These are phyloP conservation scores for Hyphopichia pseudoburtonii DNA, from an alignment of 1,139 yeast genomes.

Conservation along the genomic window DNA sequence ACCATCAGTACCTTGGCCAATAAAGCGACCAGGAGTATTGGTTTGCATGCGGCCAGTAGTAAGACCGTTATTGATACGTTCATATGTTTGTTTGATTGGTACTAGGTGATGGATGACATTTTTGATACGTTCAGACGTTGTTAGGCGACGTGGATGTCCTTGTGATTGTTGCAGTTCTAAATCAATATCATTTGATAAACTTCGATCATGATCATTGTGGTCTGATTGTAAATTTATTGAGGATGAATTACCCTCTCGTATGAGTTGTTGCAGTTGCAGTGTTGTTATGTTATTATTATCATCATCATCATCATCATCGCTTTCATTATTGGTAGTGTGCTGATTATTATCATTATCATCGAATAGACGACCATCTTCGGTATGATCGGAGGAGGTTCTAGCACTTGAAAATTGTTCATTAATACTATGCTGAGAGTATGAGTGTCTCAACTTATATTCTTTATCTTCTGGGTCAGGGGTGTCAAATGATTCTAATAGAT, in stretches of 20 bases:
- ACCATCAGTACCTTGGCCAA: slow-evolving; percentile 75
- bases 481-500: slow-evolving; percentile 8
- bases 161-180: slow-evolving; percentile 9
- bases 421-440: slow-evolving; percentile 1
- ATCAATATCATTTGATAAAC: too few relatives aligned
- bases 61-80: slow-evolving; percentile 43
- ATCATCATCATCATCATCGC: not conserved
- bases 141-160: slow-evolving; percentile 11
- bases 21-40: slow-evolving; percentile 44
- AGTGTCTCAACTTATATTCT: slow-evolving; percentile 1
- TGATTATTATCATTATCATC: not conserved
- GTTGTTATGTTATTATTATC: slow-evolving; percentile 12
- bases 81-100: slow-evolving; percentile 46
- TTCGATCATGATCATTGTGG: too few relatives aligned
- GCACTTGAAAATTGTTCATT: not conserved
- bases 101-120: slow-evolving; percentile 35
- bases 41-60: slow-evolving; percentile 47
- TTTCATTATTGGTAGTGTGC: not conserved
- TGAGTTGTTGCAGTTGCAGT: too few relatives aligned
- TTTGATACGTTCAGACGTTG: slow-evolving; percentile 31
- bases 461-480: slow-evolving; percentile 7
- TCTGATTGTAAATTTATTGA: not conserved
- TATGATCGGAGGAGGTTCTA: not conserved
- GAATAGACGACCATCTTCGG: not conserved
- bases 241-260: slow-evolving; percentile 11